Evolutionary conservation across 2,329 filamentous ascomycete species (phyloP), one percentile per base, ranked within the genome.

Genomic region (Lecanicillium sp.): DNA sequence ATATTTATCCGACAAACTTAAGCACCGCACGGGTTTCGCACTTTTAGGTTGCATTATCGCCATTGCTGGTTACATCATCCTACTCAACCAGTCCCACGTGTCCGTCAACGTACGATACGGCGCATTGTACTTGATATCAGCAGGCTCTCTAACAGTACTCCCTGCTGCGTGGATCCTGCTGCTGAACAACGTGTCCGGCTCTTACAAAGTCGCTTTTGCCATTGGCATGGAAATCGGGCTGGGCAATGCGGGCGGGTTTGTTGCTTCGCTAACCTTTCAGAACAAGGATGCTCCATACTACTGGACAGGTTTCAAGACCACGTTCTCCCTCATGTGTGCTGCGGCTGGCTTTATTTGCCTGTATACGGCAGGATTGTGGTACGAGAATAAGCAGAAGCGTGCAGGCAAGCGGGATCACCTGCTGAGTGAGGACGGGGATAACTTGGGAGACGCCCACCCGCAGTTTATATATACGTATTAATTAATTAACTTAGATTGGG

Each of bases 141-240:
- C 40, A 5, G 40, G 40, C 15, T 42, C 40, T 5, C 37, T 42
- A 12, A 20, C 29, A 17, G 34, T 42, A n/a, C 40, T 42, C 17
- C 40, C 40, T 3, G 30, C 29, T 34, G 40, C 40, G 20, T 42
- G 40, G 40, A 38, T 42, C 12, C 27, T 38, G 30, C 31, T 42
- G 17, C 35, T 42, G 20, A 42, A 42, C 31, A 42, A 42, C 22
- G 40, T 42, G 10, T 37, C 35, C 9, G 40, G 40, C 15, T 20
- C 30, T 11, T 42, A 42, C 31, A 42, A 42, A 30, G 37, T 35
- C 11, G 40, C 40, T 5, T 42, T 42, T 27, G 35, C 40, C 17
- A 17, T 42, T 7, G 40, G 40, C 22, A 42, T 42, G 40, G 35
- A 42, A 17, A 38, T 42, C 29, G 40, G 40, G 5, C 40, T 42